Conservation (phyloP, 2,329 filamentous ascomycete species). For the Dichotomopilus funicola region DNA sequence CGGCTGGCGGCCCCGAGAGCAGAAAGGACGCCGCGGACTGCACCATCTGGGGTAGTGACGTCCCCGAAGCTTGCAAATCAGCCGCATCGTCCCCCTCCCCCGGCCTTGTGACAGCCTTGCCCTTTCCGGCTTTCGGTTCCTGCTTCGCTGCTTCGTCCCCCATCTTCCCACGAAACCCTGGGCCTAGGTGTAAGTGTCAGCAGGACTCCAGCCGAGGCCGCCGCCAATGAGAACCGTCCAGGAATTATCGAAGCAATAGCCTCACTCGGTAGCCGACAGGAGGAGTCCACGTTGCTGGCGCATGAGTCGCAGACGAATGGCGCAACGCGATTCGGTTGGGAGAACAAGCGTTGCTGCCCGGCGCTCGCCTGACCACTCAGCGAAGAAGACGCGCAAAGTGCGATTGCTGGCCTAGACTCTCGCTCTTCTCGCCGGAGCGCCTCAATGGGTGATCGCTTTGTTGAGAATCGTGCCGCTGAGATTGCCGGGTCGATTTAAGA, state of each 20-base stretch:
- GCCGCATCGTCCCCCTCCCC: not conserved
- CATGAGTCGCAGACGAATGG: slow-evolving; percentile 5
- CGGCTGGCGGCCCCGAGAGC: slow-evolving; percentile 17
- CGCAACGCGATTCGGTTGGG: not conserved
- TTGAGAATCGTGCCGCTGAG: too few species aligned
- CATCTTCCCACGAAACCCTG: slow-evolving; percentile 1
- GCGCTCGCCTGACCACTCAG: not conserved
- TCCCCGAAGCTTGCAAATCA: not conserved
- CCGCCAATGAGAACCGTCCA: not conserved
- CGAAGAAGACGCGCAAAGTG: not conserved
- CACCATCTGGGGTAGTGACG: slow-evolving; percentile 23
- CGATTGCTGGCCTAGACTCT: too few species aligned
- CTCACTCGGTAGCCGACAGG: slow-evolving; percentile 2
- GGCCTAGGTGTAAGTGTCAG: not conserved
- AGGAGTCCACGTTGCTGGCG: slow-evolving; percentile 10
- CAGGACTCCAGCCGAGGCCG: not conserved
- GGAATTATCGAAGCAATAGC: not conserved
- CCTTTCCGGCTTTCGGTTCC: slow-evolving; percentile 12
- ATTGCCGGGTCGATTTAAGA: too few species aligned
- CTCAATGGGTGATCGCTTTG: too few species aligned
- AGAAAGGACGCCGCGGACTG: slow-evolving; percentile 26
- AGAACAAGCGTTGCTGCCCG: slow-evolving; percentile 7
- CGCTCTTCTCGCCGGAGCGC: too few species aligned
- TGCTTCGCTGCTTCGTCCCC: not conserved
- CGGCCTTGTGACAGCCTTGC: slow-evolving; percentile 1